Percentiles rank a stretch among this genome's conserved stretches.
Evolutionary conservation across 441 rosid genomes (phyloP).

Genomic region (Mallotus repandus): DNA sequence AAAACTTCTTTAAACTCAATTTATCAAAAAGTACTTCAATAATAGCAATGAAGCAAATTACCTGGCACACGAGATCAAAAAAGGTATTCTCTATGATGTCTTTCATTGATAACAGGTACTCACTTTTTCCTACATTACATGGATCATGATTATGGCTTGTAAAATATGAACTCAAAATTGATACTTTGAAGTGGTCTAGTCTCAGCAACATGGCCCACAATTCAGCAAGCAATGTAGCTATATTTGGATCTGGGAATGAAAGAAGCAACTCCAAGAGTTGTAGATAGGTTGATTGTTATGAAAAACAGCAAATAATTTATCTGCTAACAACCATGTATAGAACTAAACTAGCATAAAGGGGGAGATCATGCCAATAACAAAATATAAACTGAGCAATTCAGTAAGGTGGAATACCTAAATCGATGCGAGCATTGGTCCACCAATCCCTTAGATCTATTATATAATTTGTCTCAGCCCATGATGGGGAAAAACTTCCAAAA

Average conservation of each 20-base stretch:
- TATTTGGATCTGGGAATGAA: not conserved
- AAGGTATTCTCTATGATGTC: not conserved
- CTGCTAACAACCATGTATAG: not conserved
- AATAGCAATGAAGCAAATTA: slow-evolving; percentile 10
- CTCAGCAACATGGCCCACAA: too few species aligned
- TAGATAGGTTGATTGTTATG: too few species aligned
- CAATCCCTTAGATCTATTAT: not conserved
- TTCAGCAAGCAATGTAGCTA: not conserved
- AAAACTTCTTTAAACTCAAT: not conserved
- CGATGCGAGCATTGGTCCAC: not conserved
- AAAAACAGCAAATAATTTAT: not conserved
- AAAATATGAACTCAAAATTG: not conserved
- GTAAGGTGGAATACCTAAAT: not conserved
- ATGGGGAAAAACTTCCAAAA: not conserved
- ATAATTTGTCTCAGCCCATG: not conserved
- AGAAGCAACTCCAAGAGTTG: not conserved
- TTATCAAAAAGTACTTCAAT: not conserved
- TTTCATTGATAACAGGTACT: slow-evolving; percentile 9
- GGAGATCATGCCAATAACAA: not conserved
- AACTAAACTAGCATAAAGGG: not conserved
- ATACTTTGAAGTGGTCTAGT: not conserved
- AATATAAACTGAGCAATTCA: not conserved
- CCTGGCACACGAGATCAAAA: slow-evolving; percentile 30
- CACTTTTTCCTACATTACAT: not conserved
- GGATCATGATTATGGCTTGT: not conserved